Base-by-base conservation (phyloP, 2,329 filamentous ascomycete genomes). In the Claviceps maximensis region DNA sequence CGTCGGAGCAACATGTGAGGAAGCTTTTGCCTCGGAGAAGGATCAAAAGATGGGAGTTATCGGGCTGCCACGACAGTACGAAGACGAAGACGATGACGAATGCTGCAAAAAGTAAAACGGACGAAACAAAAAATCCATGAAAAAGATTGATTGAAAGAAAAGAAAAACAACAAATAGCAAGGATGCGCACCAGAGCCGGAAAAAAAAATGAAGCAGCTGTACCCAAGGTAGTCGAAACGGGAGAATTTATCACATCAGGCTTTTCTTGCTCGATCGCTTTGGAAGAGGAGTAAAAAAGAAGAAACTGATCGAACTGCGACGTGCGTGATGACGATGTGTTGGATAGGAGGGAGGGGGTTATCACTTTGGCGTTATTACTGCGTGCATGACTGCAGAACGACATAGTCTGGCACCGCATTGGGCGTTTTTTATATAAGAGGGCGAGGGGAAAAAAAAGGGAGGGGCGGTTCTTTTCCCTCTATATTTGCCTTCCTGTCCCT, bases 21-120 rank as follows among this genome's bases (percentile, higher is more conserved):
- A 52, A 17, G 19, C 49, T 4, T 17, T 41, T 15, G 67, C 66
- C 1, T 73, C 76, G 23, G 77, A 79, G 64, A 79, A 80, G 69
- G 62, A 69, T 5, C 70, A 71, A 29, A 65, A 80, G 53, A 74
- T 80, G 67, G 65, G 69, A 46, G 61, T 65, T 46, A 52, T 54
- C 44, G 59, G 63, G 52, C 61, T 65, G n/a, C 48, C 54, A 40
- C 62, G 60, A 31, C 64, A 62, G 41, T 60, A 63, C 31, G 58
- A 59, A 13, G 58, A 59, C 19, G n/a, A 59, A 13, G 58, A 59
- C 31, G 58, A 59, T 12, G 58, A 59, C 19, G n/a, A 59, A 13
- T 58, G 59, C n/a, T 13, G 58, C 41, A 60, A 60, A 47, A 56
- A 59, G 49, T 65, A 54, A 42, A 42, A 48, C 3, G 25, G 27